Evolutionary conservation across 306 rosid species (phyloP).

Genomic region (Cajanus cajan): DNA sequence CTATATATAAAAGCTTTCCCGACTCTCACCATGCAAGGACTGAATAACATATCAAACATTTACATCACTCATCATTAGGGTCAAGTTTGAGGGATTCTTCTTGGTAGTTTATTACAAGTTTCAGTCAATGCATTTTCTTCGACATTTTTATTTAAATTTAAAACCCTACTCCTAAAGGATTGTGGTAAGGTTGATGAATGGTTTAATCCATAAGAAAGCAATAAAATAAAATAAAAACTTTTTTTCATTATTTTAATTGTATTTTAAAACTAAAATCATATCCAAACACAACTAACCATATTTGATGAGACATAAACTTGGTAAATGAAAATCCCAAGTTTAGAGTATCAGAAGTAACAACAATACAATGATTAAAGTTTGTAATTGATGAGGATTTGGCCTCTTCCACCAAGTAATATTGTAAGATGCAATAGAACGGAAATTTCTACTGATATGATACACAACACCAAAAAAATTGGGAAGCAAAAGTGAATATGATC

Average conservation of each 20-base stretch:
- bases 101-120: background rate
- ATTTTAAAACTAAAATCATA: background rate
- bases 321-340: background rate
- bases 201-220: background rate
- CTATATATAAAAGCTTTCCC: background rate
- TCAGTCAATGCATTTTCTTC: background rate
- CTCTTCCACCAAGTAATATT: background rate
- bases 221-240: background rate
- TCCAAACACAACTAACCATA: background rate
- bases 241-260: background rate
- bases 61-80: background rate
- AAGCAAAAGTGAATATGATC: background rate
- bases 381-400: background rate
- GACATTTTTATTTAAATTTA: background rate
- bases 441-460: background rate
- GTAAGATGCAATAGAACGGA: background rate
- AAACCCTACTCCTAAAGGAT: background rate
- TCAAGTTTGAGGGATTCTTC: background rate
- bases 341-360: background rate
- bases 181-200: background rate
- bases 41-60: background rate
- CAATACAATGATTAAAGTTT: background rate
- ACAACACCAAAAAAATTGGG: background rate
- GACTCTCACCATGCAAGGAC: background rate
- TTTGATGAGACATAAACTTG: background rate